Conservation (phyloP, 257 asterid species). For the Catharanthus roseus region DNA sequence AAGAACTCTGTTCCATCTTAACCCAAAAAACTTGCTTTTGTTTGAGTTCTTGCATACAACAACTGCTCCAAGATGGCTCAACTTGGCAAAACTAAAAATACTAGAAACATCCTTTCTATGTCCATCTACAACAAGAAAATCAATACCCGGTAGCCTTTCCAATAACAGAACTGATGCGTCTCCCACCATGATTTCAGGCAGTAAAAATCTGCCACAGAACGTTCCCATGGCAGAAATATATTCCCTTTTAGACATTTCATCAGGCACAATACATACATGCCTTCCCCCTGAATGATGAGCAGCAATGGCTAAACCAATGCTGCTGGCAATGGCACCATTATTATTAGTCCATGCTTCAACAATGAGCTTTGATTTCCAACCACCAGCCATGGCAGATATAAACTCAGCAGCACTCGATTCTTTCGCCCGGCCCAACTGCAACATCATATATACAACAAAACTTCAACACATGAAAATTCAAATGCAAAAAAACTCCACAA, state of each 20-base stretch:
- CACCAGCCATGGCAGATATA: constrained; percentile 39
- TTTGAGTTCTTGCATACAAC: constrained; percentile 20
- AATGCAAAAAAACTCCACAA: not conserved
- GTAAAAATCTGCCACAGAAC: not conserved
- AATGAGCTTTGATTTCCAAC: constrained; percentile 30
- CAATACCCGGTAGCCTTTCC: constrained; percentile 22
- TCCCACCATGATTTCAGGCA: constrained; percentile 35
- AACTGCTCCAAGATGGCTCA: constrained; percentile 31
- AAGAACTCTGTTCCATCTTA: constrained; percentile 21
- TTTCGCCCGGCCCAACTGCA: constrained; percentile 21
- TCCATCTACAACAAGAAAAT: constrained; percentile 31
- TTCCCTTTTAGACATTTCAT: constrained; percentile 22
- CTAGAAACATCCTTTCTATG: constrained; percentile 15
- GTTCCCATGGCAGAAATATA: constrained; percentile 23
- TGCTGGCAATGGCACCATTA: constrained; percentile 10
- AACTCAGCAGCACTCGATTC: constrained; percentile 27
- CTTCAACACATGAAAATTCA: not conserved
- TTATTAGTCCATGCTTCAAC: constrained; percentile 31
- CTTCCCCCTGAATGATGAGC: constrained; percentile 28
- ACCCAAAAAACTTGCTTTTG: constrained; percentile 6
- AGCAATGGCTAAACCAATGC: constrained; percentile 29
- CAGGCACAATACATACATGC: constrained; percentile 27
- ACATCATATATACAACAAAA: not conserved
- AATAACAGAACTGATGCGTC: constrained; percentile 24
- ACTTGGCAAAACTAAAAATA: constrained; percentile 19